phyloP scores from a whole-genome alignment of 768 basidiomycete species.

The Kwoniella mangroviensis region DNA sequence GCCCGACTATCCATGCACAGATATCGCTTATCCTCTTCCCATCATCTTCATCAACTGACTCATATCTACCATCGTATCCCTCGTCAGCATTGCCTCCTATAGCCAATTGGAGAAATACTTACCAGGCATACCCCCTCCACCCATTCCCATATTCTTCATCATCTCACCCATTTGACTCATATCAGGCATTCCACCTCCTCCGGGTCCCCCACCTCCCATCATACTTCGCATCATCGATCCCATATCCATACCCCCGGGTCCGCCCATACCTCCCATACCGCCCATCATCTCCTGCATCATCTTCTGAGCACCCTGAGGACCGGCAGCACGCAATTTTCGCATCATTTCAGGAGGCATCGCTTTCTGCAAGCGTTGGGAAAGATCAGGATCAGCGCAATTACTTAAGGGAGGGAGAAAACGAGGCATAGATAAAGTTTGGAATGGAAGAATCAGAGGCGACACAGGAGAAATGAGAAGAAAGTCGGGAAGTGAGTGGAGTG shows the following conservation, averaged over 20 bases:
- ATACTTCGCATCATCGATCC: slow-evolving; percentile 87
- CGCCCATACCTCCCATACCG: slow-evolving; percentile 42
- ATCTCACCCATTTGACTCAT: slow-evolving; percentile 85
- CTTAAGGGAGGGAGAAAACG: background rate
- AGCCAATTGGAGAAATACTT: slow-evolving; percentile 14
- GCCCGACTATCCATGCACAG: too few species aligned
- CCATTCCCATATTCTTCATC: slow-evolving; percentile 61
- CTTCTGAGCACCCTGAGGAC: slow-evolving; percentile 69
- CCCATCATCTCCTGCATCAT: slow-evolving; percentile 73
- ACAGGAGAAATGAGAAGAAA: too few species aligned
- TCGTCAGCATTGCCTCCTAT: background rate
- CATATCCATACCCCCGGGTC: slow-evolving; percentile 50
- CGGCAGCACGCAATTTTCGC: slow-evolving; percentile 74
- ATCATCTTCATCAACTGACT: slow-evolving; percentile 60
- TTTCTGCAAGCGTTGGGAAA: slow-evolving; percentile 63
- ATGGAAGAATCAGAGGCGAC: too few species aligned
- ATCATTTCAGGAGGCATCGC: slow-evolving; percentile 94
- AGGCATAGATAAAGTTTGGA: background rate
- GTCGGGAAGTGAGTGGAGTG: too few species aligned
- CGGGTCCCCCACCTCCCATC: slow-evolving; percentile 67
- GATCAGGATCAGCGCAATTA: background rate
- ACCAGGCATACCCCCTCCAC: slow-evolving; percentile 44
- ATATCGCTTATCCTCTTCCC: slow-evolving; percentile 50
- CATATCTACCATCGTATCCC: slow-evolving; percentile 50
- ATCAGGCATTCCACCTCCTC: slow-evolving; percentile 70